Evolutionary conservation across 129 eudicot genomes (phyloP).

Genomic region (Chrysanthemum seticuspe): DNA sequence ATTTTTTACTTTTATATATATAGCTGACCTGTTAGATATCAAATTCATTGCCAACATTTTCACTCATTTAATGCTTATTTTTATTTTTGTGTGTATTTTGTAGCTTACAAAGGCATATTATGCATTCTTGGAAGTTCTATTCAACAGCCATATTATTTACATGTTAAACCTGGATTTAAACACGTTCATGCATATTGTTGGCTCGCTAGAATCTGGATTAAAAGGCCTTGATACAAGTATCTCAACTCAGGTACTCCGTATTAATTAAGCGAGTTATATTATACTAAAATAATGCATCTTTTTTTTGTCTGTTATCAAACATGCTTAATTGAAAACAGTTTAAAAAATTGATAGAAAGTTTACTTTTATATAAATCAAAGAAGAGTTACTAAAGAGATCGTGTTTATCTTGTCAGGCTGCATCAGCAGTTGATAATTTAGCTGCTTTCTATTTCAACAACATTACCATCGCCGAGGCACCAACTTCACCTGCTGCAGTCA

Average conservation of each 20-base stretch:
- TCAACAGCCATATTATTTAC: conserved; percentile 78
- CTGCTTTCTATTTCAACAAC: conserved; percentile 85
- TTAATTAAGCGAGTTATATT: conserved; percentile 15
- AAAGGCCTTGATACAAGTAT: conserved; percentile 88
- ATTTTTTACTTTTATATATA: too few species aligned
- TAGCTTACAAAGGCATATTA: conserved; percentile 93
- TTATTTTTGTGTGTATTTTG: conserved; percentile 15
- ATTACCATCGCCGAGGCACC: conserved; percentile 87
- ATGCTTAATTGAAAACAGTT: too few species aligned
- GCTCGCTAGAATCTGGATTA: conserved; percentile 94
- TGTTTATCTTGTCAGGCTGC: conserved; percentile 61
- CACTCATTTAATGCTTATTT: not conserved
- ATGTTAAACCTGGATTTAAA: conserved; percentile 71
- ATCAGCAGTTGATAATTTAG: conserved; percentile 82
- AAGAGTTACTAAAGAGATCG: too few species aligned
- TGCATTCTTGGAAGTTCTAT: conserved; percentile 87
- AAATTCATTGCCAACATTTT: too few species aligned
- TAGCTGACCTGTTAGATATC: not conserved
- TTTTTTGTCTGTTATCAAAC: too few species aligned
- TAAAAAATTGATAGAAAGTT: too few species aligned
- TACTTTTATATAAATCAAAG: too few species aligned
- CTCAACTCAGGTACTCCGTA: conserved; percentile 70
- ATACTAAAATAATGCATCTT: too few species aligned
- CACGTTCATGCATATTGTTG: conserved; percentile 83
- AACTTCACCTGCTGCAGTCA: conserved; percentile 71